Percentiles rank a stretch among this genome's conserved stretches.
Evolutionary conservation across 2,329 filamentous ascomycete genomes (phyloP).

Genomic region (Arachnomyces sp.): DNA sequence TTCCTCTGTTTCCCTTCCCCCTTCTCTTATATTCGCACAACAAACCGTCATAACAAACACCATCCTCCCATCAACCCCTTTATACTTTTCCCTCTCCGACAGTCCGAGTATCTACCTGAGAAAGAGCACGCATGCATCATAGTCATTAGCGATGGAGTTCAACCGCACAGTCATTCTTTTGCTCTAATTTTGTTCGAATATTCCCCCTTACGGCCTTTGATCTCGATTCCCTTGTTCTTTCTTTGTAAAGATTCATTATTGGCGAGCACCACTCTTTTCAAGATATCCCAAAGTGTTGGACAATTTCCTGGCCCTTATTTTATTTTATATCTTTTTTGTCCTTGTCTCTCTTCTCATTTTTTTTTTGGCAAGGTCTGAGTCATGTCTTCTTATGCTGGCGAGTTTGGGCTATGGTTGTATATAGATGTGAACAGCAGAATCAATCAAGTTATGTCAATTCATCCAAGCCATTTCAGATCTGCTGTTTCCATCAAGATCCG

Average conservation of each 20-base stretch:
- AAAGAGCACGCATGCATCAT: constrained; percentile 6
- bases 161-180: constrained; percentile 3
- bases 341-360: no score
- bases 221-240: background rate
- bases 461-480: no score
- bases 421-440: no score
- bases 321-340: no score
- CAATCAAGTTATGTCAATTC: no score
- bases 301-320: no score
- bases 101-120: background rate
- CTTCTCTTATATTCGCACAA: background rate
- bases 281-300: no score
- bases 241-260: background rate
- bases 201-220: background rate
- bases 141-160: constrained; percentile 12
- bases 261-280: no score
- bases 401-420: no score
- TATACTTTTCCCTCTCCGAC: background rate
- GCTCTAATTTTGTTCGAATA: background rate
- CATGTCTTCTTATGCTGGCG: no score
- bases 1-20: background rate
- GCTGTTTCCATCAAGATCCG: background rate
- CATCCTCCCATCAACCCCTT: background rate
- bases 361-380: no score
- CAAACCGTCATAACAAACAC: no score